Base-by-base conservation (phyloP, 2,329 filamentous ascomycete genomes). In the Aspergillus ustus region DNA sequence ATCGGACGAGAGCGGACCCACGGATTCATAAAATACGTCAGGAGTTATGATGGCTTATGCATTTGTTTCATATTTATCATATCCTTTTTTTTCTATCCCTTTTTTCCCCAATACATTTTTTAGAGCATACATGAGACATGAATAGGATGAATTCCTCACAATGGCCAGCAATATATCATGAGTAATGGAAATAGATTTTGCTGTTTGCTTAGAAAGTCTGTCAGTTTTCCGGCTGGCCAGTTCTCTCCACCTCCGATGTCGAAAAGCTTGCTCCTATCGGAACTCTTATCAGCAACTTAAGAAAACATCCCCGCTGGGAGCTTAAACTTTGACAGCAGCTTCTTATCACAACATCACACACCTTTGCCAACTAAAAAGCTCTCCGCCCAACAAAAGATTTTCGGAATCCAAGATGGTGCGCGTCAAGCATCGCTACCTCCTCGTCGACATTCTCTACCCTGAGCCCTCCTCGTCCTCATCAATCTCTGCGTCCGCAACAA, bases 401-500 rank as follows among this genome's bases (percentile, higher is more conserved):
- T 25, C 22, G 29, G 29, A n/a, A 50, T n/a, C 48, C 48, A 40
- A 50, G 19, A 57, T 99, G 95, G 95, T 99, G 63, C 92, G 95
- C 73, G 87, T 98, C 69, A 99, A 99, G 79, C 91, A 97, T 78
- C 89, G 95, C 71, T 99, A 99, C 77, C 86, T 99, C 19, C 87
- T 98, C n/a, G 87, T 98, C 64, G 92, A 96, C 74, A 93, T 98
- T 67, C 84, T 98, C 51, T 97, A 97, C 72, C 92, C 93, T 0
- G 84, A 87, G 7, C 67, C 71, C 19, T 63, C 64, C n/a, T 69
- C 73, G 57, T 71, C 86, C 13, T 65, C 81, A 9, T 65, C 72
- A 9, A 31, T 61, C 62, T 61, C 56, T 3, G 57, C 56, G 57
- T 51, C 40, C 37, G 57, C 61, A 63, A 77, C 52, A 19, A 7